A percentile compares a stretch with the other conserved stretches of the same genome.
Evolutionary conservation across 352 stramenopile species (phyloP).

Genomic region (Phytophthora megakarya): DNA sequence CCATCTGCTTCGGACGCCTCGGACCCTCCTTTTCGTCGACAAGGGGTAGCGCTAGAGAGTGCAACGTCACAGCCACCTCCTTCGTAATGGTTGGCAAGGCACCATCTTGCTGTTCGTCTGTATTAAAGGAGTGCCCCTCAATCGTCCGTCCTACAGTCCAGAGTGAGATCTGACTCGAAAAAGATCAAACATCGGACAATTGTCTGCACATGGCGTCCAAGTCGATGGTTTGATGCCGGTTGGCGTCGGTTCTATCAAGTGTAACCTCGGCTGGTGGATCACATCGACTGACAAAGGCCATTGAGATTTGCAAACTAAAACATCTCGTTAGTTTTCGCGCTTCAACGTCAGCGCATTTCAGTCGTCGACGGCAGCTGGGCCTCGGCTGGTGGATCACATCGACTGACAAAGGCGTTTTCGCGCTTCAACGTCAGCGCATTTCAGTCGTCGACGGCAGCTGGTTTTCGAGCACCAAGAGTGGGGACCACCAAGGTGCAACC

Average conservation of each 20-base stretch:
- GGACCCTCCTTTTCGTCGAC: slow-evolving; percentile 1
- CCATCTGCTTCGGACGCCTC: too few species aligned
- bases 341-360: slow-evolving; percentile 21
- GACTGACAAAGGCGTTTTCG: slow-evolving; percentile 15
- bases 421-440: slow-evolving; percentile 14
- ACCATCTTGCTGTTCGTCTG: slow-evolving; percentile 9
- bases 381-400: slow-evolving; percentile 16
- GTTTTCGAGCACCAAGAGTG: slow-evolving; percentile 12
- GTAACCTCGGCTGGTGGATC: slow-evolving; percentile 9
- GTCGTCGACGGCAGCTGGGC: too few species aligned
- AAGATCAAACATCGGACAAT: background rate
- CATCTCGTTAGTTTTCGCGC: slow-evolving; percentile 29
- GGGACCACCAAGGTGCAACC: slow-evolving; percentile 6
- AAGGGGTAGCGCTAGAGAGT: slow-evolving; percentile 10
- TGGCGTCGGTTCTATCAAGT: slow-evolving; percentile 7
- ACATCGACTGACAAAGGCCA: slow-evolving; percentile 8
- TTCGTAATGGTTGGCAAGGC: slow-evolving; percentile 1
- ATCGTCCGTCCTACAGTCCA: slow-evolving; percentile 2
- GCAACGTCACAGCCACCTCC: background rate
- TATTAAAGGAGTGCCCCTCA: slow-evolving; percentile 16
- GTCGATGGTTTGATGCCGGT: slow-evolving; percentile 6
- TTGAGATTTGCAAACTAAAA: slow-evolving; percentile 18
- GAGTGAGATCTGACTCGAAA: slow-evolving; percentile 8
- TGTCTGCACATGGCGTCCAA: slow-evolving; percentile 1
- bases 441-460: slow-evolving; percentile 31